phyloP scores from a whole-genome alignment of 352 stramenopile species.

The Detonula confervacea region DNA sequence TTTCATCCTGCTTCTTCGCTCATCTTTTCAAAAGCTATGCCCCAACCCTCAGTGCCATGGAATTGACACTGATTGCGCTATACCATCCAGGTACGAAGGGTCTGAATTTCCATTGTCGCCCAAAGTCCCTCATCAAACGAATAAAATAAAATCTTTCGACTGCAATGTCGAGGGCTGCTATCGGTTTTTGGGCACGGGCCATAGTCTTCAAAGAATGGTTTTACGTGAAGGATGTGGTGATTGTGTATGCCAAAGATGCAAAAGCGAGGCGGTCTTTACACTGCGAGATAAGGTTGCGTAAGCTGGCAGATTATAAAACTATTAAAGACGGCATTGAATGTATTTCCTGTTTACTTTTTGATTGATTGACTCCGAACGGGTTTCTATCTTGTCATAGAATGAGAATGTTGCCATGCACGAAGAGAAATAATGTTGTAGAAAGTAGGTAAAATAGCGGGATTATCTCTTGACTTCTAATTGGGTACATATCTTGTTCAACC shows the following conservation, averaged over 20 bases:
- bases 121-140: neutral
- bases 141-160: conserved; percentile 16
- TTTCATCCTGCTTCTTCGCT: too few relatives aligned
- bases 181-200: conserved; percentile 24
- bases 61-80: neutral
- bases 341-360: too few relatives aligned
- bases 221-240: neutral
- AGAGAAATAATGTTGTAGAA: too few relatives aligned
- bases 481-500: too few relatives aligned
- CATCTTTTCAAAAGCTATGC: too few relatives aligned
- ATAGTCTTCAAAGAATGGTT: conserved; percentile 14
- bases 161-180: conserved; percentile 34
- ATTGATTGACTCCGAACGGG: too few relatives aligned
- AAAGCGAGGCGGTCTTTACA: conserved; percentile 10
- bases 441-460: too few relatives aligned
- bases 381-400: too few relatives aligned
- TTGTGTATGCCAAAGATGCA: conserved; percentile 19
- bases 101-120: conserved; percentile 35
- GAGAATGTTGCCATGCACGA: too few relatives aligned
- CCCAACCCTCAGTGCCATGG: conserved; percentile 26
- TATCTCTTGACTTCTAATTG: too few relatives aligned
- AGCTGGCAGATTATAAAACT: too few relatives aligned
- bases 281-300: conserved; percentile 11
- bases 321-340: too few relatives aligned
- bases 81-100: conserved; percentile 13